Conservation (phyloP, 768 basidiomycete species). For the Russula griseocarnosa region DNA sequence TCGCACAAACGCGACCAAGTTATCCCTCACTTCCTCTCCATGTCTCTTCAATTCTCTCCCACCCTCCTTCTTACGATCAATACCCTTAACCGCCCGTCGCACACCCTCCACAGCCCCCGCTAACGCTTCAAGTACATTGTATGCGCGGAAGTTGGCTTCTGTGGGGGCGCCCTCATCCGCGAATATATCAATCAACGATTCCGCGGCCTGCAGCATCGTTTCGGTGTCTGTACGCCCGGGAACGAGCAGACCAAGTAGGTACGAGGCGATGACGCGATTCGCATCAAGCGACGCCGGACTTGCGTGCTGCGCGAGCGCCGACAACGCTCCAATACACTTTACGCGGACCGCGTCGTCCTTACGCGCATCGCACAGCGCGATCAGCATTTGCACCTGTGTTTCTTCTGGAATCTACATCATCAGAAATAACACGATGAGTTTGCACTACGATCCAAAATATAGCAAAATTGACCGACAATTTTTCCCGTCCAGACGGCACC, state of each 20-base stretch:
- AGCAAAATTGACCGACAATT: constrained; percentile 43
- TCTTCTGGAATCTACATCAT: constrained; percentile 50
- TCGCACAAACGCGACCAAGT: constrained; percentile 68
- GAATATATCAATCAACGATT: constrained; percentile 88
- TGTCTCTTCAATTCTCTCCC: constrained; percentile 60
- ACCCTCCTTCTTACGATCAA: constrained; percentile 64
- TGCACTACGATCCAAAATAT: neutral
- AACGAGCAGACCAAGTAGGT: constrained; percentile 58
- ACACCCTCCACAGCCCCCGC: constrained; percentile 57
- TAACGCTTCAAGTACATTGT: constrained; percentile 52
- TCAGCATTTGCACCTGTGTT: constrained; percentile 60
- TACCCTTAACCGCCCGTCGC: constrained; percentile 56
- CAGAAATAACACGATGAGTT: neutral
- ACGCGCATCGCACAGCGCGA: constrained; percentile 57
- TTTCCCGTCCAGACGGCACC: constrained; percentile 67
- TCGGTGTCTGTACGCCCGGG: constrained; percentile 50
- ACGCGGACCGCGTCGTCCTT: constrained; percentile 56
- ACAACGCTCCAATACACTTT: constrained; percentile 81
- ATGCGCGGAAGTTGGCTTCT: constrained; percentile 75
- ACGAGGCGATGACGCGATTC: constrained; percentile 65
- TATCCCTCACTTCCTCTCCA: constrained; percentile 74
- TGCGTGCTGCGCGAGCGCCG: constrained; percentile 72
- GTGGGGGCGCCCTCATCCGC: constrained; percentile 80
- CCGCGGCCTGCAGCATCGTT: constrained; percentile 69
- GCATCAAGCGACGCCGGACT: constrained; percentile 49